Percentiles rank a stretch among this genome's conserved stretches.
These are phyloP conservation scores for Neurospora sp. DNA, from an alignment of 2,329 filamentous ascomycete genomes.

Conservation along the genomic window DNA sequence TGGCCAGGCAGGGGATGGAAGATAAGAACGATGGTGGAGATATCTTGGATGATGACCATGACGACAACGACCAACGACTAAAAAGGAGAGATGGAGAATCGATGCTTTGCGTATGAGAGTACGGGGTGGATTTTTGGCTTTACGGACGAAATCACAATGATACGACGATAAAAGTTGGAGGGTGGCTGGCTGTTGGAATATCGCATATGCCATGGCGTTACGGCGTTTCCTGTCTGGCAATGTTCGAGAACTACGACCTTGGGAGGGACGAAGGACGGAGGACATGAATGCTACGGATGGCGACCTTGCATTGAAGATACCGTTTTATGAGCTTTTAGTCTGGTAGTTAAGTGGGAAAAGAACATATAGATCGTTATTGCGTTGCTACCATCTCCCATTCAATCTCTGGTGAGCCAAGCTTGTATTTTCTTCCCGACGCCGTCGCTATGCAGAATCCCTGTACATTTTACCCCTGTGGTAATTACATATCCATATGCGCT, in stretches of 20 bases:
- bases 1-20: background rate
- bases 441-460: slow-evolving; percentile 29
- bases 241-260: background rate
- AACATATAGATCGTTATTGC: background rate
- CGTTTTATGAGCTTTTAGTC: background rate
- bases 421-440: slow-evolving; percentile 25
- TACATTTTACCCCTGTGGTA: background rate
- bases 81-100: background rate
- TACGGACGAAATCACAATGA: background rate
- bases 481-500: background rate
- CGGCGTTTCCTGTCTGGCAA: background rate
- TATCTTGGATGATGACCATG: background rate
- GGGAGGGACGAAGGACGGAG: background rate
- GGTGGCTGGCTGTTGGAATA: background rate
- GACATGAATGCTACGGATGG: background rate
- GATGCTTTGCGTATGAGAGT: background rate
- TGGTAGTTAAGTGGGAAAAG: background rate
- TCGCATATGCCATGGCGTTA: background rate
- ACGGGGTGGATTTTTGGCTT: background rate
- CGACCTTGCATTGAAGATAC: background rate
- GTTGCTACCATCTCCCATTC: background rate
- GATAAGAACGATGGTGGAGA: background rate
- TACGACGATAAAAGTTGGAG: background rate
- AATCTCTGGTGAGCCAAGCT: background rate
- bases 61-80: background rate